Evolutionary conservation across 805 yeast genomes (phyloP), one percentile per base, ranked within the genome.

Genomic region (Yarrowia sp.): DNA sequence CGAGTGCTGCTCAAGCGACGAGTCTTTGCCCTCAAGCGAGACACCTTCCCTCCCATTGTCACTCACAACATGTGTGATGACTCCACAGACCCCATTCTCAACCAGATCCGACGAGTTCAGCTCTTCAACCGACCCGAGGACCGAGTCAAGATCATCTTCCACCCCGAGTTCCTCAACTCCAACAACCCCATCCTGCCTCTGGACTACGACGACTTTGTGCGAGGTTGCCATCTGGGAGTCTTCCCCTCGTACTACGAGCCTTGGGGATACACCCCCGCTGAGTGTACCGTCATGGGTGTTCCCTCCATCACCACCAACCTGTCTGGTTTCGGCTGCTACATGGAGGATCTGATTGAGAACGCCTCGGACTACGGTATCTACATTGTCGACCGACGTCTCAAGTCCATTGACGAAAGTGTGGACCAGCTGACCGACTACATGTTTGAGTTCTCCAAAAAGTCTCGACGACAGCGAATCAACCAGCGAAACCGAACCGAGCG

Each of bases 231-330:
- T 77, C 80, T 95, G 76, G 99, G 99, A 75, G 97, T 93, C 61
- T 93, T 93, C 87, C 99, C 99, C 58, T 91, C 97, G 0, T 93
- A 93, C 78, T 93, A 93, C 74, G 99, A 93, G 78, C 99, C 99
- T 4, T 93, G 99, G 99, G 99, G 99, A 43, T 93, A 93, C 77
- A 93, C 99, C 1, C 99, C 99, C 3, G 98, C 98, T 8, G 99
- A 93, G 76, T 95, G 99, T 80, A 93, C 99, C 0, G 99, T 95
- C 28, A 93, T 93, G 99, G 99, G 99, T 65, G 96, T 95, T 66
- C 99, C 99, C 15, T 90, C 97, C 7, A 90, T 93, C 72, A 93
- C 99, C 10, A 93, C 99, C 45, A 93, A 93, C 75, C 79, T 93
- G 67, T 90, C 97, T 1, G 99, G 99, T 1, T 93, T 93, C 74